Percentiles rank a stretch among this genome's conserved stretches.
Evolutionary conservation across 2,329 filamentous ascomycete species (phyloP).

Genomic region (Epichloe hybrida): DNA sequence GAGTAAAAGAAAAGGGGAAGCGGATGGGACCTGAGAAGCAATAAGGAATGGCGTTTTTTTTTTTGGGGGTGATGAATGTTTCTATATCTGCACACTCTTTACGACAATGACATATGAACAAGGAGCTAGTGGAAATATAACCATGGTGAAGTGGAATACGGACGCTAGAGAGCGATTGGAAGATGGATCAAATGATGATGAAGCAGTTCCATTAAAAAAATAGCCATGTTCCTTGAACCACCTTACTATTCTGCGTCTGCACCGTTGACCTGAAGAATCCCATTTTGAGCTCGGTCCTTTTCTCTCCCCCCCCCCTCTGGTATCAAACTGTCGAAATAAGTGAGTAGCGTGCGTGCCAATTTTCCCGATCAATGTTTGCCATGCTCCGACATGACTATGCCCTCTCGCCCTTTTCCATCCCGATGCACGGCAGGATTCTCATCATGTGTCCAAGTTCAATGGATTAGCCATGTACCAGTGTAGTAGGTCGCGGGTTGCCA

Average conservation of each 20-base stretch:
- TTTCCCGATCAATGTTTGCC: background rate
- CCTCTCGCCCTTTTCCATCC: background rate
- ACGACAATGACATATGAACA: background rate
- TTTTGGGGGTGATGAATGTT: background rate
- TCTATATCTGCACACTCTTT: background rate
- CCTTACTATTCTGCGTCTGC: too few species aligned
- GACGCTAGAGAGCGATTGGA: too few species aligned
- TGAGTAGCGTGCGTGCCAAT: too few species aligned
- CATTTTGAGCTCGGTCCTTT: too few species aligned
- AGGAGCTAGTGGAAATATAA: background rate
- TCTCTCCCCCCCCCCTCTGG: too few species aligned
- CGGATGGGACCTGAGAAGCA: background rate
- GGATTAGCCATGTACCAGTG: constrained; percentile 20
- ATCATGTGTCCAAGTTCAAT: background rate
- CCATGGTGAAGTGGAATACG: too few species aligned
- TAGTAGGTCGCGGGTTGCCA: constrained; percentile 28
- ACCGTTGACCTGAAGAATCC: too few species aligned
- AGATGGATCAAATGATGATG: too few species aligned
- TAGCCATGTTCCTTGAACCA: too few species aligned
- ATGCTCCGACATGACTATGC: background rate
- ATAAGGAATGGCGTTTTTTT: background rate
- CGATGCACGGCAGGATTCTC: background rate
- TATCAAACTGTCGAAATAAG: too few species aligned
- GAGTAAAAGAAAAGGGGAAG: too few species aligned
- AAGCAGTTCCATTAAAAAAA: too few species aligned